Evolutionary conservation across 768 basidiomycete species (phyloP).

Genomic region (Boletus rufocinnamomeus): DNA sequence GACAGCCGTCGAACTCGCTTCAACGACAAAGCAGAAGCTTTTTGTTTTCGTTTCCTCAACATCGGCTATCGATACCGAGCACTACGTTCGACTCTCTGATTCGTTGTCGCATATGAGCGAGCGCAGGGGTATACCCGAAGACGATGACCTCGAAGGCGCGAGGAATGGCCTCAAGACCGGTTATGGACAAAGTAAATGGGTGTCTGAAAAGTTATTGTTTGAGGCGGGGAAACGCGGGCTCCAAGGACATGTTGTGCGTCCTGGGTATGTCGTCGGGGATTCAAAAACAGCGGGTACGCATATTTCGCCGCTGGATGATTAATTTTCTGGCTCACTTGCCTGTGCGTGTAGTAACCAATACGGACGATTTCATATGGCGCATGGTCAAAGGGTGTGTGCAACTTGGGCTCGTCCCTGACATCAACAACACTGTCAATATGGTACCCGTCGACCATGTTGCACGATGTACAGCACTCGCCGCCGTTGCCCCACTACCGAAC

Average conservation of each 20-base stretch:
- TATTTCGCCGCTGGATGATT: background rate
- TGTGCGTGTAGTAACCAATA: conserved; percentile 78
- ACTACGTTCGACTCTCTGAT: conserved; percentile 88
- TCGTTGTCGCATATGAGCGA: conserved; percentile 46
- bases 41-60: conserved; percentile 95
- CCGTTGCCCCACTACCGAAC: conserved; percentile 56
- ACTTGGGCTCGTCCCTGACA: conserved; percentile 94
- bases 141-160: conserved; percentile 87
- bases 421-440: conserved; percentile 98
- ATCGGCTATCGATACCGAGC: conserved; percentile 88
- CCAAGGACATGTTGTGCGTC: conserved; percentile 82
- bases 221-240: conserved; percentile 89
- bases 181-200: conserved; percentile 99
- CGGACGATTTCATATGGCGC: conserved; percentile 98
- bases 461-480: conserved; percentile 72
- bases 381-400: conserved; percentile 98
- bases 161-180: conserved; percentile 76
- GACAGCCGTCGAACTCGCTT: conserved; percentile 78
- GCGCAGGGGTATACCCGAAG: conserved; percentile 77
- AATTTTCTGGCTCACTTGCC: conserved; percentile 3
- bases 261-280: conserved; percentile 96
- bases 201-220: conserved; percentile 90
- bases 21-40: conserved; percentile 69
- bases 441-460: conserved; percentile 98
- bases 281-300: conserved; percentile 77